These are phyloP conservation scores for Kokia cookei DNA, from an alignment of 441 rosid species.

Conservation along the genomic window DNA sequence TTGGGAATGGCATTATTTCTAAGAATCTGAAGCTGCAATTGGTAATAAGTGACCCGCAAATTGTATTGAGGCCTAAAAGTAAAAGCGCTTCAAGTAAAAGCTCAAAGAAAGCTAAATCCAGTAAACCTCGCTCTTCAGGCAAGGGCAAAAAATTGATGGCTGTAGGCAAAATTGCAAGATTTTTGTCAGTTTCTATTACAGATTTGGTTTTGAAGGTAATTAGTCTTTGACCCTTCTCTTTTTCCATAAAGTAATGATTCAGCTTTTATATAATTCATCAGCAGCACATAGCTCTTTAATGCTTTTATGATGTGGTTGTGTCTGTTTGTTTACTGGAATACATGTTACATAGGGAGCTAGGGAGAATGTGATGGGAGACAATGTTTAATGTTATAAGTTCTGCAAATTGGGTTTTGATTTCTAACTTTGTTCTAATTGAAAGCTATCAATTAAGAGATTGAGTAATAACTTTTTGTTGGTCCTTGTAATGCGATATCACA, in stretches of 20 bases:
- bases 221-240: constrained; percentile 10
- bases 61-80: constrained; percentile 69
- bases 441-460: neutral
- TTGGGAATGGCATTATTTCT: constrained; percentile 79
- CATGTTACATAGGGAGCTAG: neutral
- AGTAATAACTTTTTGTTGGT: neutral
- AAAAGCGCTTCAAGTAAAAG: constrained; percentile 38
- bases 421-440: neutral
- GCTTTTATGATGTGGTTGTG: neutral
- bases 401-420: neutral
- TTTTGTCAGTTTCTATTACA: constrained; percentile 84
- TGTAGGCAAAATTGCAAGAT: constrained; percentile 79
- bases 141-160: constrained; percentile 82
- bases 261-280: neutral
- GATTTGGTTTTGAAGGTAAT: constrained; percentile 83
- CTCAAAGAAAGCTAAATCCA: constrained; percentile 43
- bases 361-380: neutral
- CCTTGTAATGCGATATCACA: neutral
- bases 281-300: neutral
- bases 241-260: neutral
- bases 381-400: neutral
- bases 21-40: constrained; percentile 84
- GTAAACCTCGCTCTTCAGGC: constrained; percentile 59
- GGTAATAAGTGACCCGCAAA: constrained; percentile 69
- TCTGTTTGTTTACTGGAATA: neutral